phyloP scores from a whole-genome alignment of 768 basidiomycete genomes.

The Lactarius pseudohatsudake region DNA sequence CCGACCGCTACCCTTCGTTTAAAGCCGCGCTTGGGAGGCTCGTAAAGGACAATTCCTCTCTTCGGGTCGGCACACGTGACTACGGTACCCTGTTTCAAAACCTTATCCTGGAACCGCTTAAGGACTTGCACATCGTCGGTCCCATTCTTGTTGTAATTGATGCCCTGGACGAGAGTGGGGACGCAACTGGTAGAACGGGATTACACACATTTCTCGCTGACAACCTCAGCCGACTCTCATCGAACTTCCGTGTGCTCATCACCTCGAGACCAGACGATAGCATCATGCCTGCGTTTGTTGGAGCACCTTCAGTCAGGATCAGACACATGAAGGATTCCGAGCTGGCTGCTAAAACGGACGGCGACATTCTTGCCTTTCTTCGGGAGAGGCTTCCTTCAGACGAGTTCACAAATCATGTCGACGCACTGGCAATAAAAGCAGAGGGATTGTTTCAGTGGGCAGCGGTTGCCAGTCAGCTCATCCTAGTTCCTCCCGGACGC shows the following conservation, averaged over 20 bases:
- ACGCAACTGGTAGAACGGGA: neutral
- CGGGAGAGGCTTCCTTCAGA: neutral
- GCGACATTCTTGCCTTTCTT: neutral
- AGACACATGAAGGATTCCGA: neutral
- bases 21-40: neutral
- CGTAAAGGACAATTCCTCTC: neutral
- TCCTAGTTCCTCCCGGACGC: neutral
- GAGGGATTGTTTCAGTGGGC: neutral
- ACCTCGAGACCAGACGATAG: neutral
- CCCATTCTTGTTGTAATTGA: slow-evolving; percentile 5
- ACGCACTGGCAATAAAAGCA: neutral
- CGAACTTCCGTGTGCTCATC: slow-evolving; percentile 7
- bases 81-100: neutral
- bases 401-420: neutral
- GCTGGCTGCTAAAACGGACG: neutral
- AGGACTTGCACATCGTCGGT: neutral
- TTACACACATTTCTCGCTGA: neutral
- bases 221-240: neutral
- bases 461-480: neutral
- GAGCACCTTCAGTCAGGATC: neutral
- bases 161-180: slow-evolving; percentile 1
- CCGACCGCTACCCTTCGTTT: neutral
- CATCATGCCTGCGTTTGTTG: neutral
- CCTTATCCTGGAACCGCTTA: slow-evolving; percentile 1
- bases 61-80: neutral